Base-by-base conservation (phyloP, 371 early-diverging fungal genomes). In the Umbelopsis sp. region DNA sequence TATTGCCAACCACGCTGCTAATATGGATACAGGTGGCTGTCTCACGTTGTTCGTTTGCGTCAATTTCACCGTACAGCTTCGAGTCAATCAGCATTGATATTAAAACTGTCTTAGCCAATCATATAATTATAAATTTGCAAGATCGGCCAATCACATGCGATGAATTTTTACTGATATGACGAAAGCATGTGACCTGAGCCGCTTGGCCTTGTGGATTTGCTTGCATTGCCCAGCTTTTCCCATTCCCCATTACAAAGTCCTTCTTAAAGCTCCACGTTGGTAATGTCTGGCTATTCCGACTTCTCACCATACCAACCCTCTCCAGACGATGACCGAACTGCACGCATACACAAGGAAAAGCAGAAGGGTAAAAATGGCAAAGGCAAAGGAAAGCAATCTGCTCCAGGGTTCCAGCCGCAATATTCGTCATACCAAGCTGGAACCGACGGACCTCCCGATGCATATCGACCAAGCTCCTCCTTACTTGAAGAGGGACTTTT, bases 281-380 rank as follows among this genome's bases (percentile, higher is more conserved):
- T 57, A 35, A 57, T 57, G 57, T 57, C 57, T 72, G 32, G 66
- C 44, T 72, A 63, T 14, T 80, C 80, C 78, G 75, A 84, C 68
- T 84, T 84, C 64, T 76, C 84, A 16, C 84, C 84, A 32, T 81
- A 84, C 50, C 74, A 79, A 64, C 84, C 84, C 35, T 81, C 84
- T n/a, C 84, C 84, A 22, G 84, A 84, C 67, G 84, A 84, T 24
- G 77, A 83, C 38, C 76, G 83, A 68, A 69, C 63, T 12, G 44
- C 62, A 41, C 72, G 75, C 5, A 29, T 65, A n/a, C 66, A 69
- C 69, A 74, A 68, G 66, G 68, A 53, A 53, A 48, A 57, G 52
- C 64, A 41, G 25, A 69, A 70, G 63, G 51, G 63, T 16, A 65
- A 48, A 4, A 72, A 71, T 50, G 50, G 22, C 69, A 67, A 64